phyloP scores from a whole-genome alignment of 2,329 filamentous ascomycete genomes.

The Cadophora malorum region DNA sequence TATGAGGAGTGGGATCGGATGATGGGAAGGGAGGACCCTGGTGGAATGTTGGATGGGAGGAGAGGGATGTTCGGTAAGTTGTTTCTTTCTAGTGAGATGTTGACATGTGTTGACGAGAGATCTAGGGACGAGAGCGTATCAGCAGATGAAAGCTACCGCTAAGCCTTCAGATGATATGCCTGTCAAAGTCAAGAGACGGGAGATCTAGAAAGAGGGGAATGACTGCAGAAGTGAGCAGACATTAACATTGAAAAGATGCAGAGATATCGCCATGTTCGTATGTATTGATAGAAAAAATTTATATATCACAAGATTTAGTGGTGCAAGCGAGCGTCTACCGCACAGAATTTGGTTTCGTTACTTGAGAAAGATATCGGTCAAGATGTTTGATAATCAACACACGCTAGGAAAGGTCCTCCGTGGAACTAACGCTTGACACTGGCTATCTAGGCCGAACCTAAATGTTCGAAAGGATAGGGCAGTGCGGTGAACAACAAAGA shows the following conservation, averaged over 20 bases:
- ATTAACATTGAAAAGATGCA: neutral
- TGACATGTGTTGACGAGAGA: neutral
- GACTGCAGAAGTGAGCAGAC: neutral
- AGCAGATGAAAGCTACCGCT: constrained; percentile 30
- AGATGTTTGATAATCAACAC: no score
- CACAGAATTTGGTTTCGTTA: no score
- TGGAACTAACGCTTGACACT: no score
- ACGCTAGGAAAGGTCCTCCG: no score
- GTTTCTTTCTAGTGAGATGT: neutral
- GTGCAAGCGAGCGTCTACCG: no score
- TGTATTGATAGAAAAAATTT: neutral
- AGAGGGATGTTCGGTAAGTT: constrained; percentile 32
- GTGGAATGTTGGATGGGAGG: constrained; percentile 24
- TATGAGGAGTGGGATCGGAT: constrained; percentile 43
- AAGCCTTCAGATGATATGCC: constrained; percentile 35
- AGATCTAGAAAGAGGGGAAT: neutral
- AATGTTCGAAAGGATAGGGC: no score
- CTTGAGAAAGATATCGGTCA: no score
- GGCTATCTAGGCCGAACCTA: no score
- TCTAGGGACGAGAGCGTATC: constrained; percentile 27
- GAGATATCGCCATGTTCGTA: neutral
- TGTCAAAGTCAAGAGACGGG: constrained; percentile 14
- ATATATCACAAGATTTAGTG: no score
- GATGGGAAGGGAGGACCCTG: constrained; percentile 25
- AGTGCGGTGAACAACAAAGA: no score